phyloP scores from a whole-genome alignment of 352 stramenopile species.

The Phytophthora capsici region DNA sequence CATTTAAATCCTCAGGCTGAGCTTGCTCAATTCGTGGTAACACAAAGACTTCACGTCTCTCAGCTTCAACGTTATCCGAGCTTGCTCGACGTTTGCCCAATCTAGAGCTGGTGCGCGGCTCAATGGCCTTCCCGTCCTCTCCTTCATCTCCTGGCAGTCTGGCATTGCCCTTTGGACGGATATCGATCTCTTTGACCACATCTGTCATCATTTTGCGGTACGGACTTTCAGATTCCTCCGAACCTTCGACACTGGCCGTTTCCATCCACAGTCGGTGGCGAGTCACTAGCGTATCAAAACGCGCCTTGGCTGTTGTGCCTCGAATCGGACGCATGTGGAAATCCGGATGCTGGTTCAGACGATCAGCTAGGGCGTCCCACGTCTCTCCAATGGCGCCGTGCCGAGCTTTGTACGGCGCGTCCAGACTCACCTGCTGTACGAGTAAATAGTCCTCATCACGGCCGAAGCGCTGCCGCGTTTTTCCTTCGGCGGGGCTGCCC shows the following conservation, averaged over 20 bases:
- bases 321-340: conserved; percentile 38
- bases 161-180: conserved; percentile 3
- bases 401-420: conserved; percentile 26
- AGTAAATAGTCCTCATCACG: conserved; percentile 28
- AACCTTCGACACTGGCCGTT: not conserved
- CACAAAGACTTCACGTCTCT: conserved; percentile 1
- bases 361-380: conserved; percentile 27
- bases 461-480: conserved; percentile 28
- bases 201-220: conserved; percentile 25
- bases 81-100: conserved; percentile 29
- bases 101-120: conserved; percentile 7
- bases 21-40: conserved; percentile 16
- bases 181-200: conserved; percentile 26
- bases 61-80: conserved; percentile 5
- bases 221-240: conserved; percentile 6
- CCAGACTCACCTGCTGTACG: conserved; percentile 16
- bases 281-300: conserved; percentile 29
- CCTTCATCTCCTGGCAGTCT: conserved; percentile 5
- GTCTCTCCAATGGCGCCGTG: conserved; percentile 26
- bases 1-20: conserved; percentile 1
- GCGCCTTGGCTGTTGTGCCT: conserved; percentile 33
- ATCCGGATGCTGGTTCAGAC: conserved; percentile 26
- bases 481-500: conserved; percentile 3
- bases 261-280: conserved; percentile 29
- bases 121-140: conserved; percentile 2